Percentiles rank a stretch among this genome's conserved stretches.
Evolutionary conservation across 2,329 filamentous ascomycete genomes (phyloP).

Genomic region (Alternaria panax): DNA sequence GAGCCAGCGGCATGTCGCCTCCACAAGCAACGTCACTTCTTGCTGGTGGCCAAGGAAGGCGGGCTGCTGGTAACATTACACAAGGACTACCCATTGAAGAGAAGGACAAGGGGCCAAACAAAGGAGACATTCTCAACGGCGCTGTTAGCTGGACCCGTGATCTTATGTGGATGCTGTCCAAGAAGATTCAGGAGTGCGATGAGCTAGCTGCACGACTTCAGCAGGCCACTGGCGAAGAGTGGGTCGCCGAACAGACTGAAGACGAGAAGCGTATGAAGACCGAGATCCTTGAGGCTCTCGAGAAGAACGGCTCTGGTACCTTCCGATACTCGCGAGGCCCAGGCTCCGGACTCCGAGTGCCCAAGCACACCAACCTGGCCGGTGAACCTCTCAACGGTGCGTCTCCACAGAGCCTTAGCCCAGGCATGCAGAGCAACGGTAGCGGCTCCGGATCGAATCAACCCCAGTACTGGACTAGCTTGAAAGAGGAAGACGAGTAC

Average conservation of each 20-base stretch:
- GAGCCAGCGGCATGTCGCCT: conserved; percentile 70
- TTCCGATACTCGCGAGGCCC: conserved; percentile 85
- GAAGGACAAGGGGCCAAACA: conserved; percentile 98
- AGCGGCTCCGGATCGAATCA: conserved; percentile 63
- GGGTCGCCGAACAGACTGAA: conserved; percentile 66
- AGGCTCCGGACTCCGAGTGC: conserved; percentile 87
- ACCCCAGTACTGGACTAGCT: conserved; percentile 67
- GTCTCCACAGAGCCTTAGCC: conserved; percentile 65
- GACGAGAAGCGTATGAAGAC: conserved; percentile 96
- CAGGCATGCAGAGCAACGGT: conserved; percentile 68
- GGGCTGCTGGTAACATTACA: conserved; percentile 85
- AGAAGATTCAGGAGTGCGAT: conserved; percentile 88
- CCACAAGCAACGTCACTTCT: conserved; percentile 87
- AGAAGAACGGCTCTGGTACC: conserved; percentile 76
- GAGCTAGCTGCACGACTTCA: conserved; percentile 76
- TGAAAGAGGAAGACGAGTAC: conserved; percentile 94
- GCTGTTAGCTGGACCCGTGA: conserved; percentile 97
- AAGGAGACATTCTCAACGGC: conserved; percentile 97
- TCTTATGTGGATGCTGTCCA: conserved; percentile 94
- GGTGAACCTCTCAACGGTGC: conserved; percentile 73
- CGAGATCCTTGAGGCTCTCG: conserved; percentile 85
- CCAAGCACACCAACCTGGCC: conserved; percentile 89
- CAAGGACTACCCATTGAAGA: conserved; percentile 93
- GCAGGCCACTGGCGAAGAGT: conserved; percentile 50
- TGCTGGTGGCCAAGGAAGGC: conserved; percentile 81